Percentiles rank a stretch among this genome's conserved stretches.
Evolutionary conservation across 371 early-diverging fungal species (phyloP).

Genomic region (Cokeromyces recurvatus): DNA sequence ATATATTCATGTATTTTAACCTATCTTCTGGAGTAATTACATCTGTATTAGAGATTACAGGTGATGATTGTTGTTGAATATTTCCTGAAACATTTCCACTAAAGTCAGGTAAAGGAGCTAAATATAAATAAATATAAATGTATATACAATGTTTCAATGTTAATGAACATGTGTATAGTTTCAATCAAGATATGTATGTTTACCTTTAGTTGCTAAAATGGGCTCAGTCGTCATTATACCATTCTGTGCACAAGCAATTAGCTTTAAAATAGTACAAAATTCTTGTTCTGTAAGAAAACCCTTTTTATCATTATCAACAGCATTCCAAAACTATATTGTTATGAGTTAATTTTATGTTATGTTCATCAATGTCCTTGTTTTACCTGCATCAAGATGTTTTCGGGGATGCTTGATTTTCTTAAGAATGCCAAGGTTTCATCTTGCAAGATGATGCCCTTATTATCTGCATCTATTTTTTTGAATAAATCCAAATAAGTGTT

Average conservation of each 20-base stretch:
- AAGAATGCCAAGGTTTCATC: slow-evolving; percentile 78
- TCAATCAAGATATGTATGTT: neutral
- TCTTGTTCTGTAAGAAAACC: slow-evolving; percentile 70
- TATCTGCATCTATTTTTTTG: slow-evolving; percentile 59
- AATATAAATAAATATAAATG: slow-evolving; percentile 5
- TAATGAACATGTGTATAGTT: too few species aligned
- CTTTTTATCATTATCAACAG: slow-evolving; percentile 72
- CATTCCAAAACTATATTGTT: slow-evolving; percentile 70
- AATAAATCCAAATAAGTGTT: slow-evolving; percentile 64
- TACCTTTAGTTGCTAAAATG: slow-evolving; percentile 37
- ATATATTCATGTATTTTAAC: slow-evolving; percentile 64
- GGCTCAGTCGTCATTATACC: slow-evolving; percentile 44
- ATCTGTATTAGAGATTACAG: slow-evolving; percentile 1
- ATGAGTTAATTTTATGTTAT: neutral
- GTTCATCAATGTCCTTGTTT: neutral
- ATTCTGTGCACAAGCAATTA: slow-evolving; percentile 84
- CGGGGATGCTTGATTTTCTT: slow-evolving; percentile 68
- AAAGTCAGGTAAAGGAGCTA: slow-evolving; percentile 50
- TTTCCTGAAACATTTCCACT: slow-evolving; percentile 28
- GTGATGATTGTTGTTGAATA: neutral
- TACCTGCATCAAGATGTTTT: slow-evolving; percentile 65
- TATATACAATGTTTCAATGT: too few species aligned
- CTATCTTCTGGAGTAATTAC: slow-evolving; percentile 58
- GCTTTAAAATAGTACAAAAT: slow-evolving; percentile 79
- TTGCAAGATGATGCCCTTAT: slow-evolving; percentile 67